Percentiles rank a stretch among this genome's conserved stretches.
phyloP scores from a whole-genome alignment of 2,329 filamentous ascomycete genomes.

The Thelonectria rubi region DNA sequence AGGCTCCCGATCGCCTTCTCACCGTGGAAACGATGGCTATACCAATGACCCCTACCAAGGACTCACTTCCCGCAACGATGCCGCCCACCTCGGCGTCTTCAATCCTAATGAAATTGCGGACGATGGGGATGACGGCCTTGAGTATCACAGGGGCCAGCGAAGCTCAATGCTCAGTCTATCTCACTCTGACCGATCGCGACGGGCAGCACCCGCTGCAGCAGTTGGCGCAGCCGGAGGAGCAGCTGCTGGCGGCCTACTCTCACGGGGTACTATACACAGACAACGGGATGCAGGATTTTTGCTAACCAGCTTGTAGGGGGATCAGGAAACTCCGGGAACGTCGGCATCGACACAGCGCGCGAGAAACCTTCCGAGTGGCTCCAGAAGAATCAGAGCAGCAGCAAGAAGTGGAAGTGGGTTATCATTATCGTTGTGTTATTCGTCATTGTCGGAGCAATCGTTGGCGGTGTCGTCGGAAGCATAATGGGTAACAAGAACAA shows the following conservation, averaged over 20 bases:
- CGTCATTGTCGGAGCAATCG: conserved; percentile 74
- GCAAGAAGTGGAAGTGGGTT: conserved; percentile 75
- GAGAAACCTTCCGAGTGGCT: conserved; percentile 76
- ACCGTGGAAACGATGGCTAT: conserved; percentile 54
- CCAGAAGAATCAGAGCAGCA: conserved; percentile 64
- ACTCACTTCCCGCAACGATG: conserved; percentile 57
- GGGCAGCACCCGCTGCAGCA: conserved; percentile 53
- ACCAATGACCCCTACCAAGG: conserved; percentile 73
- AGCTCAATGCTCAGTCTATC: conserved; percentile 69
- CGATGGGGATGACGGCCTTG: conserved; percentile 86
- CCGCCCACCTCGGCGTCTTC: conserved; percentile 65
- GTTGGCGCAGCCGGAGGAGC: conserved; percentile 57
- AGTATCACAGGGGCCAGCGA: conserved; percentile 59
- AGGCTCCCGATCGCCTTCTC: conserved; percentile 29
- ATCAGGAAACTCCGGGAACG: conserved; percentile 32
- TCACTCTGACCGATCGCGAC: conserved; percentile 49
- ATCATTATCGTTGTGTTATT: conserved; percentile 71
- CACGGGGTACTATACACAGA: conserved; percentile 40
- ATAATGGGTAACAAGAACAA: conserved; percentile 63
- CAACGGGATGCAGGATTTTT: neutral
- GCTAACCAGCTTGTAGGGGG: conserved; percentile 22
- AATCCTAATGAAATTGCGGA: conserved; percentile 85
- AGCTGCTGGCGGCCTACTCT: conserved; percentile 51
- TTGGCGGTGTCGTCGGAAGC: conserved; percentile 78
- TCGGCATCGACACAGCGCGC: conserved; percentile 46